Evolutionary conservation across 108 stramenopile genomes (phyloP).

Genomic region (Conticribra weissflogii): DNA sequence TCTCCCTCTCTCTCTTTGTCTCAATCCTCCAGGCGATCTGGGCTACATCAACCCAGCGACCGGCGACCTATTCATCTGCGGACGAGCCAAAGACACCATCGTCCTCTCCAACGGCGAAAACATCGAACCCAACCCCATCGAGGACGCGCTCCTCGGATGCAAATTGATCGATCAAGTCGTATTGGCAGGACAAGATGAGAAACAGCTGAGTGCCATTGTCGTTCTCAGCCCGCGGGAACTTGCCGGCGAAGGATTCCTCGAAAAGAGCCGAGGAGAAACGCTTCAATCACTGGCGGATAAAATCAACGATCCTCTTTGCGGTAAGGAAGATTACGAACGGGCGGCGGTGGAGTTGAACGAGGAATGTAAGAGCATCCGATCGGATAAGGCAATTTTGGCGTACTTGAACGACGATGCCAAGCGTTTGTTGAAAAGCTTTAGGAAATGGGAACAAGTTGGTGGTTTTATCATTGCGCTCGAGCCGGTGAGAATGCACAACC

Average conservation of each 20-base stretch:
- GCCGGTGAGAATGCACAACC: conserved; percentile 31
- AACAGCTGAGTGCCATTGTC: conserved; percentile 48
- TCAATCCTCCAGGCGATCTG: no score
- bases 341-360: conserved; percentile 32
- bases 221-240: conserved; percentile 43
- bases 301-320: conserved; percentile 23
- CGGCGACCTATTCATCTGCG: conserved; percentile 88
- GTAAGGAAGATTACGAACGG: conserved; percentile 19
- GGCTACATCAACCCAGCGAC: conserved; percentile 88
- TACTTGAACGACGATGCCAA: conserved; percentile 20
- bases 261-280: conserved; percentile 12
- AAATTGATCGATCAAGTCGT: conserved; percentile 54
- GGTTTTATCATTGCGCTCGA: conserved; percentile 45
- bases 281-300: conserved; percentile 10
- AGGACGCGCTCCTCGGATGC: conserved; percentile 79
- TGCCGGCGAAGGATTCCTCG: conserved; percentile 23
- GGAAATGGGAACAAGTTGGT: conserved; percentile 47
- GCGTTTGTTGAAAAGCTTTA: conserved; percentile 9
- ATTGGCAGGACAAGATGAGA: conserved; percentile 58
- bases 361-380: conserved; percentile 17
- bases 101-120: conserved; percentile 93
- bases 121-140: conserved; percentile 77
- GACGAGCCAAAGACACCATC: conserved; percentile 92
- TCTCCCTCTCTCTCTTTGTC: no score
- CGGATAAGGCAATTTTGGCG: neutral